Base-by-base conservation (phyloP, 2,329 filamentous ascomycete genomes). In the Corynespora cassiicola region DNA sequence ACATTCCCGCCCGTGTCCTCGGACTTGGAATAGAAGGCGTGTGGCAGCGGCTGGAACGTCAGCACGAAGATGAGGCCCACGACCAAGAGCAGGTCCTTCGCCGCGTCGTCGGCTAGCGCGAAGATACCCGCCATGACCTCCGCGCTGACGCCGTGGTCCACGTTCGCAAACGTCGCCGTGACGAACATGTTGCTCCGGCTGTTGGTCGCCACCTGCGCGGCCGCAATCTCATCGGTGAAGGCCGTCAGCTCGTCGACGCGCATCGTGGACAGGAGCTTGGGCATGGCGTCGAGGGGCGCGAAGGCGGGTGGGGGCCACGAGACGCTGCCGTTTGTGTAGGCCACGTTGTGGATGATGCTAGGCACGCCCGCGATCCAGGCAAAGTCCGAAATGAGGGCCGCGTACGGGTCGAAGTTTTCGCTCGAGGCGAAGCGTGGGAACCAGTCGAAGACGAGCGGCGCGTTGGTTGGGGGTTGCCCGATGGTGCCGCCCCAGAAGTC, bases 401-500 rank as follows among this genome's bases (percentile, higher is more conserved):
- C 45, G 31, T 54, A 50, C 3, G 53, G 50, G 26, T 61, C 55
- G 24, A 43, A 55, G 5, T 27, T 50, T 4, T 24, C 22, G 43
- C 45, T 58, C 17, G 33, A 31, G 8, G 54, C 47, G 26, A 58
- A 55, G 24, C 43, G 49, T 14, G 27, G 17, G 12, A 61, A 36
- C 21, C 44, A 57, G 7, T 47, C 35, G 32, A 56, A 45, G 27
- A 53, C 30, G 11, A 36, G 36, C 8, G 53, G 38, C 22, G 50
- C 53, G 26, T 51, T 45, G 24, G 45, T 52, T 16, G 55, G 34
- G 6, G 52, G 46, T 16, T 56, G 54, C n/a, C 57, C 58, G 14
- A 68, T 54, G 15, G 62, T 56, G 2, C 70, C 68, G 35, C 66
- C 65, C 69, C 69, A 72, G 31, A 67, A 50, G 2, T 39, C 16